phyloP scores from a whole-genome alignment of 2,329 filamentous ascomycete genomes.

The Emydomyces testavorans region DNA sequence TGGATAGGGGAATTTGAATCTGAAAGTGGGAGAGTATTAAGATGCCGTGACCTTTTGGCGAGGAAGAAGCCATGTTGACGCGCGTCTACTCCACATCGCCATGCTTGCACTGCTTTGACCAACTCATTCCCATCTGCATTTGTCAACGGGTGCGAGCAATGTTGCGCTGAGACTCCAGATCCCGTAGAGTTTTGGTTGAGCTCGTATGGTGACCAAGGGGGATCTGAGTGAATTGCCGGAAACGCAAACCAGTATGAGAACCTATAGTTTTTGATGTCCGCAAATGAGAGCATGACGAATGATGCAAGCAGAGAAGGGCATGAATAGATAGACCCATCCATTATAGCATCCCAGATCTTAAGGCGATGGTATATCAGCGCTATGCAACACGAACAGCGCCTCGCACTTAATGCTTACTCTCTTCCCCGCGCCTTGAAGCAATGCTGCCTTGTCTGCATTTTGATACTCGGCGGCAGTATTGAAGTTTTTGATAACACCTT shows the following conservation, averaged over 20 bases:
- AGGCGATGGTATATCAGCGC: conserved; percentile 4
- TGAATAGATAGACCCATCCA: conserved; percentile 91
- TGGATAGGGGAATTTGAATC: not conserved
- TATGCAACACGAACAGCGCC: not conserved
- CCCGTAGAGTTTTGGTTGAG: conserved; percentile 9
- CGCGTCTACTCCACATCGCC: conserved; percentile 69
- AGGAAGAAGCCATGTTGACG: conserved; percentile 92
- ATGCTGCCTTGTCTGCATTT: conserved; percentile 63
- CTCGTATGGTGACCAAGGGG: conserved; percentile 54
- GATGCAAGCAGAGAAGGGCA: conserved; percentile 83
- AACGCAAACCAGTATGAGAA: conserved; percentile 99
- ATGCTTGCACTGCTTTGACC: conserved; percentile 74
- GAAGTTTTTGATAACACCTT: conserved; percentile 89
- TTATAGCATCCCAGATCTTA: conserved; percentile 93
- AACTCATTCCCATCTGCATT: conserved; percentile 63
- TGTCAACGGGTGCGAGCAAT: conserved; percentile 39
- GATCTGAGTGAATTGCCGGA: conserved; percentile 80
- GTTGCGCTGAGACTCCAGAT: conserved; percentile 4
- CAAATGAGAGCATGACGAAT: conserved; percentile 81
- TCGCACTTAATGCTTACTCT: conserved; percentile 47
- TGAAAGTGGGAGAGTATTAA: not conserved
- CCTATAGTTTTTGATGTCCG: conserved; percentile 92
- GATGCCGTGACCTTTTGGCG: conserved; percentile 57
- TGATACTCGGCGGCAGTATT: conserved; percentile 94
- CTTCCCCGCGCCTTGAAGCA: conserved; percentile 66